A percentile compares a stretch with the other conserved stretches of the same genome.
Conservation (phyloP, 805 yeast genomes). For the Zygosaccharomyces pseudorouxii region DNA sequence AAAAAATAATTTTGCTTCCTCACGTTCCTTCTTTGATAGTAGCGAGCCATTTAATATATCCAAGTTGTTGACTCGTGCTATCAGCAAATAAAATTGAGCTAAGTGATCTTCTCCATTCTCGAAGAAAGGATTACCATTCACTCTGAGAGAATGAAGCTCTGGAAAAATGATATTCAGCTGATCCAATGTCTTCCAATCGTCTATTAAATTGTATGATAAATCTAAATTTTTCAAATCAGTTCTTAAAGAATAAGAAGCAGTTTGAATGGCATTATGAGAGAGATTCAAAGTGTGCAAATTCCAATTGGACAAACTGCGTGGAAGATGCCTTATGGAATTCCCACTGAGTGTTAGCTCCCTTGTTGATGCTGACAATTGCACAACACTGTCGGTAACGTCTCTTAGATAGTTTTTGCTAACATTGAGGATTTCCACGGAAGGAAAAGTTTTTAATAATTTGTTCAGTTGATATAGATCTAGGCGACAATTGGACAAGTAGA, state of each 20-base stretch:
- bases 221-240: slow-evolving; percentile 38
- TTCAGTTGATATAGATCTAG: slow-evolving; percentile 6
- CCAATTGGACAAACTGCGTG: slow-evolving; percentile 5
- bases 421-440: slow-evolving; percentile 32
- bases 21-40: slow-evolving; percentile 45
- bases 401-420: slow-evolving; percentile 26
- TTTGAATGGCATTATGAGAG: slow-evolving; percentile 14
- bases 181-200: slow-evolving; percentile 48
- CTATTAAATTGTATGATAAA: slow-evolving; percentile 47
- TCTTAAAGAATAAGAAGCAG: slow-evolving; percentile 26
- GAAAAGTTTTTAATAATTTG: slow-evolving; percentile 32
- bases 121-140: slow-evolving; percentile 51
- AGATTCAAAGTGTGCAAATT: slow-evolving; percentile 8
- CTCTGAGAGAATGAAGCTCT: slow-evolving; percentile 41
- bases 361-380: slow-evolving; percentile 13
- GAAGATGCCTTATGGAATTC: slow-evolving; percentile 15
- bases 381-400: background rate
- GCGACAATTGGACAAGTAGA: slow-evolving; percentile 28
- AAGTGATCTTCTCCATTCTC: slow-evolving; percentile 23
- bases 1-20: slow-evolving; percentile 65
- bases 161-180: slow-evolving; percentile 39
- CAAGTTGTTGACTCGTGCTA: slow-evolving; percentile 44
- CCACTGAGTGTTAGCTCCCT: slow-evolving; percentile 22
- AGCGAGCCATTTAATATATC: slow-evolving; percentile 53
- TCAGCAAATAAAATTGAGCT: slow-evolving; percentile 31